Evolutionary conservation across 176 grass and related monocot species (phyloP), one percentile per base, ranked within the genome.

Genomic region (Aegilops longissima): DNA sequence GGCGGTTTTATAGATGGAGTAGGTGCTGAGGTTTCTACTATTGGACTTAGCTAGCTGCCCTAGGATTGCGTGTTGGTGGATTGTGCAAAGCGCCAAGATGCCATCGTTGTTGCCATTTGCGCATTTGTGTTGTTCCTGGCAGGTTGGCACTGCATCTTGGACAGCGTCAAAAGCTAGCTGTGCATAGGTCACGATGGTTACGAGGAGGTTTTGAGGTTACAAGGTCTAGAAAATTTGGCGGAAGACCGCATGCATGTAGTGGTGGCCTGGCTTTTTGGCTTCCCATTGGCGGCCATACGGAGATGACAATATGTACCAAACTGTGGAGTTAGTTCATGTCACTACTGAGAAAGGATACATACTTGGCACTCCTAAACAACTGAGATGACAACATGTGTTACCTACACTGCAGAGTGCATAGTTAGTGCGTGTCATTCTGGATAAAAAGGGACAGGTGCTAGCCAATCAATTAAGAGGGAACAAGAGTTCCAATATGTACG

Each of bases 121-220:
- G 69, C 20, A 29, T 79, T 83, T 76, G 17, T 36, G 59, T 79
- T 72, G 58, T 14, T 83, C 61, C 23, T 45, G 24, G 72, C 42
- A 76, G 27, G 23, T 81, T 77, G 66, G 40, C 27, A 44, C 21
- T 73, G 52, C 29, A 20, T 87, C 66, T 76, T 87, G 81, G 61
- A 76, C 61, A 80, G 9, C 24, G 51, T 36, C 40, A 30, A 69
- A 59, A 59, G 54, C 54, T 59, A 35, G 21, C 69, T 62, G 44
- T 13, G 36, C 61, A 36, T 23, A 20, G 49, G 2, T 51, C 61
- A 74, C 85, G 89, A 25, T 52, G 16, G 51, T 64, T 64, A 40
- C 89, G 18, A 88, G 76, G 77, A 84, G 61, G 21, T 70, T 76
- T 62, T 91, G 89, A 80, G 61, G 54, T 84, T 80, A 51, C 80